phyloP scores from a whole-genome alignment of 768 basidiomycete species.

The Boletus huronensis region DNA sequence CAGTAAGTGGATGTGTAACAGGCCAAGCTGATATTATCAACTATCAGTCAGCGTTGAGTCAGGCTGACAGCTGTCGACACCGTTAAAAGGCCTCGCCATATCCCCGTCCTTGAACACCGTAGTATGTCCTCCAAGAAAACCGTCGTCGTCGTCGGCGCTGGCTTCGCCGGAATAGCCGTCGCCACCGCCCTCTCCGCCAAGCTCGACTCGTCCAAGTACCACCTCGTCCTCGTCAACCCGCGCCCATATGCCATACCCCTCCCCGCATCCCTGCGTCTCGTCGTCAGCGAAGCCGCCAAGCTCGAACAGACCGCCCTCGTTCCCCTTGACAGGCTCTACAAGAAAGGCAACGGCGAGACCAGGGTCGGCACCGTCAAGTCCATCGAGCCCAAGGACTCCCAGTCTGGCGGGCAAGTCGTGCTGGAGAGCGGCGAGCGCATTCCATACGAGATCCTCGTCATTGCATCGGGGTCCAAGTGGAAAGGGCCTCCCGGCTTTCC shows the following conservation, averaged over 20 bases:
- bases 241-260: slow-evolving; percentile 49
- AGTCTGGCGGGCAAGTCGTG: slow-evolving; percentile 45
- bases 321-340: slow-evolving; percentile 49
- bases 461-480: slow-evolving; percentile 59
- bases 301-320: slow-evolving; percentile 47
- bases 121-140: slow-evolving; percentile 26
- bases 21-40: too few species aligned
- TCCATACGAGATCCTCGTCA: slow-evolving; percentile 52
- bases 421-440: slow-evolving; percentile 49
- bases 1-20: too few species aligned
- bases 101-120: not conserved
- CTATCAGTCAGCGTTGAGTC: too few species aligned
- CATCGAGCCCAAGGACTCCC: slow-evolving; percentile 34
- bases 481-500: slow-evolving; percentile 47
- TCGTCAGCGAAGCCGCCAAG: slow-evolving; percentile 35
- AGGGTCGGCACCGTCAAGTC: slow-evolving; percentile 36
- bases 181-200: slow-evolving; percentile 47
- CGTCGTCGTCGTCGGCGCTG: slow-evolving; percentile 58
- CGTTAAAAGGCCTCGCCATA: not conserved
- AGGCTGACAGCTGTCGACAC: not conserved
- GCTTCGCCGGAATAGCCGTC: slow-evolving; percentile 41
- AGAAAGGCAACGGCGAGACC: slow-evolving; percentile 41
- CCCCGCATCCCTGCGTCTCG: slow-evolving; percentile 51
- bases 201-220: slow-evolving; percentile 46
- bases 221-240: slow-evolving; percentile 52